These are phyloP conservation scores for Quambalaria eucalypti DNA, from an alignment of 1,284 basidiomycete genomes.

Conservation along the genomic window DNA sequence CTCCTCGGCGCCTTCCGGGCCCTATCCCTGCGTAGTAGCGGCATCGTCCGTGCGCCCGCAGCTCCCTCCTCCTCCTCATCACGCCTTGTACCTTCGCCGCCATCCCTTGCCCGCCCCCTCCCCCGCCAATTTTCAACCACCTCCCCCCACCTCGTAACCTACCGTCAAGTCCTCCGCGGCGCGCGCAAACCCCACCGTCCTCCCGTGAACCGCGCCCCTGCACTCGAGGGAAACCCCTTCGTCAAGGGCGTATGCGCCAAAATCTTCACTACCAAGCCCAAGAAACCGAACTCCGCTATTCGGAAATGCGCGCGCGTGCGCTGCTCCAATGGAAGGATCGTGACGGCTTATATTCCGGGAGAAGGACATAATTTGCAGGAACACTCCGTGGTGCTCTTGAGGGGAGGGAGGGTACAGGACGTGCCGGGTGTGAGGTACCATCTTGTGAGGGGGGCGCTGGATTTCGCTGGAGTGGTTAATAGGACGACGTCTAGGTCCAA, in stretches of 20 bases:
- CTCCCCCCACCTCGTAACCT: conserved; percentile 21
- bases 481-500: conserved; percentile 73
- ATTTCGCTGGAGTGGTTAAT: conserved; percentile 82
- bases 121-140: conserved; percentile 25
- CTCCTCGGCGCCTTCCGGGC: too few relatives aligned
- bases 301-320: conserved; percentile 93
- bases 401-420: conserved; percentile 93
- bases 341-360: conserved; percentile 90
- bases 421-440: conserved; percentile 66
- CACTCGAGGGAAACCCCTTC: conserved; percentile 40
- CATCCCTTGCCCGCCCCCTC: background rate
- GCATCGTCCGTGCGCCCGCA: too few relatives aligned
- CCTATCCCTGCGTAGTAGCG: too few relatives aligned
- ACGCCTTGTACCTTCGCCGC: too few relatives aligned
- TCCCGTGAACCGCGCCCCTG: conserved; percentile 46
- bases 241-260: conserved; percentile 45
- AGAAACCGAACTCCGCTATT: conserved; percentile 99
- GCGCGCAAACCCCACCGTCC: conserved; percentile 40
- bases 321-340: conserved; percentile 75
- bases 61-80: too few relatives aligned
- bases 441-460: conserved; percentile 81
- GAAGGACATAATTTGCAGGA: conserved; percentile 98
- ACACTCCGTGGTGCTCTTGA: conserved; percentile 84
- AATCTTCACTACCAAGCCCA: conserved; percentile 60
- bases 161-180: conserved; percentile 43